Base-by-base conservation (phyloP, 192 early-diverging fungal species). In the Coemansia sp. region DNA sequence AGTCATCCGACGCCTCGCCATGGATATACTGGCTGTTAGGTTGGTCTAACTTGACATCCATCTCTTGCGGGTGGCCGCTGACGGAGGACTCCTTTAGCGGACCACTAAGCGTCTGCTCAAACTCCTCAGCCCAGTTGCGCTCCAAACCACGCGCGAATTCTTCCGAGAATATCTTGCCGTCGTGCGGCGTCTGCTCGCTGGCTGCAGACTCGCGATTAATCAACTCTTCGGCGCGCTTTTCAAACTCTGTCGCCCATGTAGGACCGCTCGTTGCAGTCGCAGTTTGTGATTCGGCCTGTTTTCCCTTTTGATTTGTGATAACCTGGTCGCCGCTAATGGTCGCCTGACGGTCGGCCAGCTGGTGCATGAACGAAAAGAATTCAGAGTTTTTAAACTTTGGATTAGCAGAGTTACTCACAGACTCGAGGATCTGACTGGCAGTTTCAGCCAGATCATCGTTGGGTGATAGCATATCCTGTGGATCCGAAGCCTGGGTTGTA, bases 301-400 rank as follows among this genome's bases (percentile, higher is more conserved):
- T 64, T 35, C 80, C 82, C 60, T 77, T 76, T 45, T 75, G 64
- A 32, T 22, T 45, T 62, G 79, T 39, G 35, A 85, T 82, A 18
- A 99, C 82, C 75, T 95, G 92, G 68, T 97, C 90, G 35, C 92
- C 94, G 64, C 92, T 92, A 52, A 99, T 92, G 5, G 86, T 86
- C 1, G 97, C 87, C 74, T 97, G 89, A 18, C 88, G 83, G 83
- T 99, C 93, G 18, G 93, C 86, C 47, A 99, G 81, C 70, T 95
- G 86, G 61, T 92, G 85, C 95, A 99, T 98, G 74, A 99, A 90
- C 12, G 85, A 87, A 79, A 98, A 76, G 66, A 99, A 99, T 43
- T 93, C 87, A 15, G 93, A 96, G 61, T 91, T 86, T 65, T 91
- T 89, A 69, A 99, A 95, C 79, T 98, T 98, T 34, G 97, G 94